A percentile compares a stretch with the other conserved stretches of the same genome.
Conservation (phyloP, 768 basidiomycete species). For the Collybia mongolica region DNA sequence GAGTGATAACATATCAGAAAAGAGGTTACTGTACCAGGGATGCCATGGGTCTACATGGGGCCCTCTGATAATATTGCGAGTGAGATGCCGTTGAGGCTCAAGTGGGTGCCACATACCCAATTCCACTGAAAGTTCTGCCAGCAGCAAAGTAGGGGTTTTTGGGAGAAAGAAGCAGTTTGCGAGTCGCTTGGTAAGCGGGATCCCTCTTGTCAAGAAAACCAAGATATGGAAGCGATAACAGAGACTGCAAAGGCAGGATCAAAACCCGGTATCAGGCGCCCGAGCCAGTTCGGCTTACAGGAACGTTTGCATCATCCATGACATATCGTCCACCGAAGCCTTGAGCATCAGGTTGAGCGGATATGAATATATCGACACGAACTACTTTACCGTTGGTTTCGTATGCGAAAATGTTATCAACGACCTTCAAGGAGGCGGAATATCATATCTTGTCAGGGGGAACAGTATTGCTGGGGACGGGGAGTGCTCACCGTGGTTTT, state of each 20-base stretch:
- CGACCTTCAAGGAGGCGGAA: constrained; percentile 40
- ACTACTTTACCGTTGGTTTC: constrained; percentile 61
- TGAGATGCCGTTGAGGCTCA: not conserved
- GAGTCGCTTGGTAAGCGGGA: constrained; percentile 62
- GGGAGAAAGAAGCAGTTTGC: constrained; percentile 56
- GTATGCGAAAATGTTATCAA: constrained; percentile 70
- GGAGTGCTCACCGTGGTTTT: constrained; percentile 46
- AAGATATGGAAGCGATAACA: constrained; percentile 78
- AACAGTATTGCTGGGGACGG: too few species aligned
- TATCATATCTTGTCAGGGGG: not conserved
- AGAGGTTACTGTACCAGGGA: constrained; percentile 49
- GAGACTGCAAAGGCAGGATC: constrained; percentile 42
- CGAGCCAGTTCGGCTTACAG: constrained; percentile 40
- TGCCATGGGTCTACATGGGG: constrained; percentile 74
- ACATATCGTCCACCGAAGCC: constrained; percentile 71
- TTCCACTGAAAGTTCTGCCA: constrained; percentile 63
- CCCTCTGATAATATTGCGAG: constrained; percentile 42
- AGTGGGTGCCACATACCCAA: constrained; percentile 48
- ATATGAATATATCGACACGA: not conserved
- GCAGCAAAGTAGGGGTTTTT: constrained; percentile 70
- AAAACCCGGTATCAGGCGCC: not conserved
- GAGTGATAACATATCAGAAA: not conserved
- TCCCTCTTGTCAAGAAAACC: constrained; percentile 67
- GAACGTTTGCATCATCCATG: constrained; percentile 87
- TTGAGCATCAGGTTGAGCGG: constrained; percentile 16